phyloP scores from a whole-genome alignment of 2,329 filamentous ascomycete species.

The Fusarium phyllophilum region DNA sequence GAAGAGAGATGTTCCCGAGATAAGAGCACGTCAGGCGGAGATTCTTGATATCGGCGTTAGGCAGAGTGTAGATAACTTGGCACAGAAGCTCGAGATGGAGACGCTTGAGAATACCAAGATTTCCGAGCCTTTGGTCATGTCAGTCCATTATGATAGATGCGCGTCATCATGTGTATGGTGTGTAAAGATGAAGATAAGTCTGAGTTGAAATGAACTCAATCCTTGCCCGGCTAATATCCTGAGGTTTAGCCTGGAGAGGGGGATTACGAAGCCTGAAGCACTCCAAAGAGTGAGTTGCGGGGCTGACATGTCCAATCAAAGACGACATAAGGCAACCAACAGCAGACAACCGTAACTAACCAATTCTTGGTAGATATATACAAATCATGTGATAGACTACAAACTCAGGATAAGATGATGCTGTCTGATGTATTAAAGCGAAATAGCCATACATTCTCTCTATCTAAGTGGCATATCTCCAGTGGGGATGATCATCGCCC shows the following conservation, averaged over 20 bases:
- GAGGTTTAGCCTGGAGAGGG: neutral
- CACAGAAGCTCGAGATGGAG: neutral
- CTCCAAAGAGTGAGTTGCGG: neutral
- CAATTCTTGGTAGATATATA: rapidly evolving
- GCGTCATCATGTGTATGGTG: rapidly evolving
- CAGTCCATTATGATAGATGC: rapidly evolving
- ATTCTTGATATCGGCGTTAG: slow-evolving; percentile 11
- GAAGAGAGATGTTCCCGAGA: neutral
- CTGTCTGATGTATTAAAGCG: rapidly evolving
- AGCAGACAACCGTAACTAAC: neutral
- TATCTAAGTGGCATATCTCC: slow-evolving; percentile 3
- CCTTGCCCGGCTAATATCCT: neutral
- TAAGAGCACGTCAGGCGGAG: slow-evolving; percentile 7
- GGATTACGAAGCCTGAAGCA: neutral
- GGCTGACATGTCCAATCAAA: neutral
- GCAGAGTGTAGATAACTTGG: neutral
- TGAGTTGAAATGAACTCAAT: neutral
- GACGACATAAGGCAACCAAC: neutral
- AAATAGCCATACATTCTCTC: neutral
- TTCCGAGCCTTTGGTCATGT: rapidly evolving
- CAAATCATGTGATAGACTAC: too few species aligned
- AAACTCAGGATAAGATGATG: rapidly evolving
- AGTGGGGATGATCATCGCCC: slow-evolving; percentile 3
- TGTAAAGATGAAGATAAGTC: neutral
- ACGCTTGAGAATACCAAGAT: rapidly evolving